Evolutionary conservation across 2,329 filamentous ascomycete genomes (phyloP).

Genomic region (Aquanectria penicillioides): DNA sequence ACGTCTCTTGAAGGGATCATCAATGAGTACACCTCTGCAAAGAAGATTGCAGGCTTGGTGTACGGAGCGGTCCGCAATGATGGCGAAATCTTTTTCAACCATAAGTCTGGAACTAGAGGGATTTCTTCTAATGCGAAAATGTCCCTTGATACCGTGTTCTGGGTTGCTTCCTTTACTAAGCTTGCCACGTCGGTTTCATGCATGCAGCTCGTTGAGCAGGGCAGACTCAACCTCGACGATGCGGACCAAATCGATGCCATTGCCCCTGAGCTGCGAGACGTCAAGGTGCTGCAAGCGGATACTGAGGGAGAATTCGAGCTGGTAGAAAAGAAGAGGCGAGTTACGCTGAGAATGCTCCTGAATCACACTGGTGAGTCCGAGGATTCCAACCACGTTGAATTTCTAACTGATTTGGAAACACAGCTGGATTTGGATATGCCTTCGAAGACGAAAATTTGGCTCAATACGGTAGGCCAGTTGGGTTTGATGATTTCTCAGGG

Average conservation of each 20-base stretch:
- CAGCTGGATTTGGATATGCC: conserved; percentile 18
- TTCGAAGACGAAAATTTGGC: conserved; percentile 14
- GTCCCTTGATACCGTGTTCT: conserved; percentile 10
- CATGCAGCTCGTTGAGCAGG: conserved; percentile 19
- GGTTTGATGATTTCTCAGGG: conserved; percentile 12
- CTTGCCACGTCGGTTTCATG: background rate
- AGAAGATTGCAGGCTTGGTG: conserved; percentile 5
- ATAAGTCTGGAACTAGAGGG: conserved; percentile 1
- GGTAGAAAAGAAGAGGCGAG: background rate
- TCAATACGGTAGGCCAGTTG: conserved; percentile 5
- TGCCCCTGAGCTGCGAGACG: conserved; percentile 1
- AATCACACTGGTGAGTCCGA: conserved; percentile 4
- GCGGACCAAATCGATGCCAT: background rate
- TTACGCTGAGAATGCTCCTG: conserved; percentile 15
- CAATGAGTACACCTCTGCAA: conserved; percentile 3
- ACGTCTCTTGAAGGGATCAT: background rate
- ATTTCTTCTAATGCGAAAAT: background rate
- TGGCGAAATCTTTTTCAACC: conserved; percentile 4
- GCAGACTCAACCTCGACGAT: background rate
- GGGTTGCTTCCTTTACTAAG: conserved; percentile 15
- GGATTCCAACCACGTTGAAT: too few relatives aligned
- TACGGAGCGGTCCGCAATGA: background rate
- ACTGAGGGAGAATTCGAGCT: background rate
- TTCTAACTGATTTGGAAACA: background rate
- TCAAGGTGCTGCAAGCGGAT: background rate